phyloP scores from a whole-genome alignment of 192 early-diverging fungal genomes.

The Oehlia diaphana region DNA sequence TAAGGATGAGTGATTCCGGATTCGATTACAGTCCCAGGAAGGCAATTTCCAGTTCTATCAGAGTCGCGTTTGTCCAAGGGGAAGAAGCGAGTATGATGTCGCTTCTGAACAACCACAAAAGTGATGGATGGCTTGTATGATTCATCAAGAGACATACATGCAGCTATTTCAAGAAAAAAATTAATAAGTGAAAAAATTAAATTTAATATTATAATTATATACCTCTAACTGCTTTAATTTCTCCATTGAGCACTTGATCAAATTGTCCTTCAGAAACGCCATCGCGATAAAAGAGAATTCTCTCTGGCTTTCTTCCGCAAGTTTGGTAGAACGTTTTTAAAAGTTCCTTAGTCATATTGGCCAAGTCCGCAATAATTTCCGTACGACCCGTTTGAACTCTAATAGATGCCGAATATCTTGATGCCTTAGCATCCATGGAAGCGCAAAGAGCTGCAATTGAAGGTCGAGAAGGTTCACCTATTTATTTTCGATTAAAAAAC shows the following conservation, averaged over 20 bases:
- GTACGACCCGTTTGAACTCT: constrained; percentile 66
- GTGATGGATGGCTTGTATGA: constrained; percentile 80
- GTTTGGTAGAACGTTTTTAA: constrained; percentile 65
- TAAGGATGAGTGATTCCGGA: constrained; percentile 72
- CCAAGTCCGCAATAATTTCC: constrained; percentile 72
- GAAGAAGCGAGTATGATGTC: constrained; percentile 91
- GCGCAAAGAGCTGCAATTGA: constrained; percentile 80
- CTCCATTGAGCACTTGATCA: constrained; percentile 64
- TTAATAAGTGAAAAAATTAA: background rate
- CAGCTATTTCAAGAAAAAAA: constrained; percentile 47
- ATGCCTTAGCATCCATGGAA: constrained; percentile 63
- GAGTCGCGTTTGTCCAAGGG: constrained; percentile 56
- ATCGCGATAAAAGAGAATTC: constrained; percentile 88
- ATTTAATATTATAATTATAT: background rate
- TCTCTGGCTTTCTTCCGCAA: constrained; percentile 67
- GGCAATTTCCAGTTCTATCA: constrained; percentile 79
- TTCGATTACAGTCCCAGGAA: constrained; percentile 82
- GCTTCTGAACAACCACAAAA: constrained; percentile 83
- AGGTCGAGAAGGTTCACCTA: constrained; percentile 33
- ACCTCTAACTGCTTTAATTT: constrained; percentile 65
- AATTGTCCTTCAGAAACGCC: constrained; percentile 91
- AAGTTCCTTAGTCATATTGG: constrained; percentile 65
- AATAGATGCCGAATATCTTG: constrained; percentile 62
- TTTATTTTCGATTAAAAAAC: background rate
- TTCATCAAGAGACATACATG: constrained; percentile 62